Conservation (phyloP, 805 yeast species). For the Candida germanica region DNA sequence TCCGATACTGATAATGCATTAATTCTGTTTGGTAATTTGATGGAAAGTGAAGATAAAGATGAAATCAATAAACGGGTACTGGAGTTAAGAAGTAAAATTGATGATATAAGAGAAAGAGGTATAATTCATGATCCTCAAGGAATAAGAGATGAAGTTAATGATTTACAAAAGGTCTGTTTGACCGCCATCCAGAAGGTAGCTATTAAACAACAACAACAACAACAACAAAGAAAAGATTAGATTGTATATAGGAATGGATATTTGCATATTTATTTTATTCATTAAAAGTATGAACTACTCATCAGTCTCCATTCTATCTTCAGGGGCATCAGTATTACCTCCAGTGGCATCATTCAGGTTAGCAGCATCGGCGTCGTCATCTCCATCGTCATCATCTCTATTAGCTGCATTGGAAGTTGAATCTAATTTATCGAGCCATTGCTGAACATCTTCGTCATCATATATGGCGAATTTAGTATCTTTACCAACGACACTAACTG, state of each 20-base stretch:
- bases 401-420: conserved; percentile 57
- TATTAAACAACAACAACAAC: conserved; percentile 25
- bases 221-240: conserved; percentile 4
- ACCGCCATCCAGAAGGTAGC: conserved; percentile 40
- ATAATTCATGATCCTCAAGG: conserved; percentile 29
- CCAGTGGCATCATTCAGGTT: conserved; percentile 27
- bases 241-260: not conserved
- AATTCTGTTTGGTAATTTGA: conserved; percentile 56
- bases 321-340: conserved; percentile 16
- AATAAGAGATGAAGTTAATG: conserved; percentile 35
- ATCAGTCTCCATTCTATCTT: conserved; percentile 39
- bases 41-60: conserved; percentile 48
- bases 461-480: conserved; percentile 70
- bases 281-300: conserved; percentile 7
- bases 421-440: conserved; percentile 76
- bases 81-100: conserved; percentile 25
- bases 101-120: conserved; percentile 31
- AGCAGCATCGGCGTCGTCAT: conserved; percentile 17
- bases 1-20: conserved; percentile 88
- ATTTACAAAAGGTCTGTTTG: conserved; percentile 36
- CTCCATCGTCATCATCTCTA: conserved; percentile 37
- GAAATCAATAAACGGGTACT: conserved; percentile 18
- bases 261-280: conserved; percentile 1
- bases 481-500: conserved; percentile 89
- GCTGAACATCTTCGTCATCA: conserved; percentile 84